Base-by-base conservation (phyloP, 352 stramenopile genomes). In the Phytophthora vignae region DNA sequence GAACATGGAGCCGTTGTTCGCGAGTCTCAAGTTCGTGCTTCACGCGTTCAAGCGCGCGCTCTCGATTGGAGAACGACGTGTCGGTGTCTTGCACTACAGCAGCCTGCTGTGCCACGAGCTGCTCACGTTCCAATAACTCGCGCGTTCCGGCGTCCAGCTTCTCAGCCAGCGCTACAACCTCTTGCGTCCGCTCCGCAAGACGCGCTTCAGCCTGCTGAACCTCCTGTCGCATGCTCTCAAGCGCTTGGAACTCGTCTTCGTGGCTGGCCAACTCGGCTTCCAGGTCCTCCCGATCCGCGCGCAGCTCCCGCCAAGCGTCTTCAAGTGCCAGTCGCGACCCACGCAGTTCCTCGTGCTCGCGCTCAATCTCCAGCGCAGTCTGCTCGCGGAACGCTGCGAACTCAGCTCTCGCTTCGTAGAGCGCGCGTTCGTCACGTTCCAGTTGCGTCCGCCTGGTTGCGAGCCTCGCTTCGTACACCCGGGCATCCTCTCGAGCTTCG, bases 331-430 rank as follows among this genome's bases (percentile, higher is more conserved):
- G n/a, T 2, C 72, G 63, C 21, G 82, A 81, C 3, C 38, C 36
- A 46, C 82, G 80, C 59, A 84, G 59, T 21, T 73, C 42, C 2
- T 77, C 58, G 4, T 77, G 57, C 38, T 79, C 75, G 0, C 66
- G 50, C 9, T 81, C 70, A 33, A 90, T 79, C 22, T 90, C 67
- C 27, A 72, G 31, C 5, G 81, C 48, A 27, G 67, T 71, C 33
- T 90, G 81, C 62, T 92, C 84, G 4, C 79, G 81, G 19, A 84
- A 85, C 0, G 77, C 79, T 21, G 79, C 79, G 62, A 92, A 90
- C 2, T 79, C 69, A 12, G 83, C 68, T 54, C 84, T 64, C 15
- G 82, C 81, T 40, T 90, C 71, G 36, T 86, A 86, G 1, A 92
- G 50, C 27, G 80, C 56, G 36, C 77, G 74, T 53, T 90, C 84